phyloP scores from a whole-genome alignment of 345 rosid species.

The Ceriops tagal region DNA sequence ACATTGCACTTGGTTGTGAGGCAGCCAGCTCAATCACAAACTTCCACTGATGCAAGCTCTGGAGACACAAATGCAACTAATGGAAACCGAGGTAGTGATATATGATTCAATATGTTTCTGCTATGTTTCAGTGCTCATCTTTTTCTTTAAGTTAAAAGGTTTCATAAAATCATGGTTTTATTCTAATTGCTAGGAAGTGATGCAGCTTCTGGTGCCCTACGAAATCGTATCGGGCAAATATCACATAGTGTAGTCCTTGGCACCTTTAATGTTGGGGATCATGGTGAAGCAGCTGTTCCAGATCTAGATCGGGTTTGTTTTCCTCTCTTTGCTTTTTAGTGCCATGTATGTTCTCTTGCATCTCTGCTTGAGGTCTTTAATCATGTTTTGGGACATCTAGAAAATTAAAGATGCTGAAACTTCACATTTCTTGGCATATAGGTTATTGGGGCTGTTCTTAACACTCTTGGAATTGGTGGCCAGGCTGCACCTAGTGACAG shows the following conservation, averaged over 20 bases:
- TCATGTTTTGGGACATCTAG: not conserved
- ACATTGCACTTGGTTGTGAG: constrained; percentile 88
- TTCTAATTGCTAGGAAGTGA: constrained; percentile 51
- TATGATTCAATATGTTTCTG: constrained; percentile 11
- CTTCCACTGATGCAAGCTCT: constrained; percentile 51
- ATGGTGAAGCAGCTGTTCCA: constrained; percentile 63
- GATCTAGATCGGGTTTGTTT: constrained; percentile 59
- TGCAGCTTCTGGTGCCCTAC: constrained; percentile 47
- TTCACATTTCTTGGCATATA: constrained; percentile 27
- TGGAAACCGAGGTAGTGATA: constrained; percentile 41
- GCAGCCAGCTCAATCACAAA: constrained; percentile 57
- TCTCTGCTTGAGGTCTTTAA: constrained; percentile 18
- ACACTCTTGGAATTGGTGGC: constrained; percentile 71
- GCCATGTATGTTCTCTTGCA: not conserved
- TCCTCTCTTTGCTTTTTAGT: not conserved
- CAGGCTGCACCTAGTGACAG: constrained; percentile 36
- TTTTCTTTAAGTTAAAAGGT: not conserved
- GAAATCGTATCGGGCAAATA: constrained; percentile 59
- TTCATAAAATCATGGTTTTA: not conserved
- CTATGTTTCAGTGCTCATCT: constrained; percentile 7
- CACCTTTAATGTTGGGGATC: constrained; percentile 73
- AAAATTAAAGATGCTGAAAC: not conserved
- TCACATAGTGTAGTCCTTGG: constrained; percentile 90
- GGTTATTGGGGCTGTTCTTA: constrained; percentile 88
- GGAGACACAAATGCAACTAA: constrained; percentile 45